Conservation (phyloP, 1,284 basidiomycete species). For the Apiotrichum laibachii region DNA sequence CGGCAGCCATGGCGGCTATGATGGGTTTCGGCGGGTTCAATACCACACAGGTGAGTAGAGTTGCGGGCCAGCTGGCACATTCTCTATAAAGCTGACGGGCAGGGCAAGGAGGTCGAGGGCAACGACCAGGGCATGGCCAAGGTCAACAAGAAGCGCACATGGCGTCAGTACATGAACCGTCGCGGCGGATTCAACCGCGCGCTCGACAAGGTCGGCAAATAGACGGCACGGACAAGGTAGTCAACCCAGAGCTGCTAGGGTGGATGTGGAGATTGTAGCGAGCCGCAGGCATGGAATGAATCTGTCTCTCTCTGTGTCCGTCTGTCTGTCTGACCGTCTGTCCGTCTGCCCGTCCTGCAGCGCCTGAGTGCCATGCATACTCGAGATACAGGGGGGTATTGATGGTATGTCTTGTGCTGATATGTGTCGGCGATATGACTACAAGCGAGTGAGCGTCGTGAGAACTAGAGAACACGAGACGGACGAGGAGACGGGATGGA, state of each 20-base stretch:
- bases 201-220: slow-evolving; percentile 66
- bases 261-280: no score
- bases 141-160: slow-evolving; percentile 85
- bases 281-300: no score
- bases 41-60: slow-evolving; percentile 74
- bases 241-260: no score
- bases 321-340: not conserved
- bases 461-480: not conserved
- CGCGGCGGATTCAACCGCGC: slow-evolving; percentile 92
- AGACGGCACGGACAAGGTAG: slow-evolving; percentile 19
- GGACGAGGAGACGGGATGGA: not conserved
- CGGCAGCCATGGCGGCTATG: slow-evolving; percentile 78
- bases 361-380: slow-evolving; percentile 1
- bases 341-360: not conserved
- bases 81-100: slow-evolving; percentile 16
- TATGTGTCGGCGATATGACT: slow-evolving; percentile 7
- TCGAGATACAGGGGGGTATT: slow-evolving; percentile 8
- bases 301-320: not conserved
- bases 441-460: not conserved
- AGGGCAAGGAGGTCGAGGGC: slow-evolving; percentile 69
- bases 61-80: no score
- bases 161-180: slow-evolving; percentile 73
- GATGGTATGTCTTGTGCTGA: slow-evolving; percentile 5
- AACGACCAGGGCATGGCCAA: slow-evolving; percentile 59
- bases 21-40: slow-evolving; percentile 90